A percentile compares a stretch with the other conserved stretches of the same genome.
Conservation (phyloP, 2,329 filamentous ascomycete genomes). For the Metarhizium anisopliae region DNA sequence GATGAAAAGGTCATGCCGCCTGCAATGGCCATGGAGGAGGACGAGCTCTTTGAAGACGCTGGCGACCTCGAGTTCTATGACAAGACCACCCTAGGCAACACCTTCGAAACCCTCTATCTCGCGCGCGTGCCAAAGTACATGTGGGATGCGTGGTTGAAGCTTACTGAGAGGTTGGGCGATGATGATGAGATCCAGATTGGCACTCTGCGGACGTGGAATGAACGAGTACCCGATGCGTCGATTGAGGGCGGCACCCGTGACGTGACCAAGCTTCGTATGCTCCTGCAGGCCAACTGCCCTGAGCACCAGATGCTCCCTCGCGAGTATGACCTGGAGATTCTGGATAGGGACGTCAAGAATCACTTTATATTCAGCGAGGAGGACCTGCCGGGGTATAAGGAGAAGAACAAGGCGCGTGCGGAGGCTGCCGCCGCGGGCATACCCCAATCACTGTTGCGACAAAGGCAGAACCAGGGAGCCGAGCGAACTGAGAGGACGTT, state of each 20-base stretch:
- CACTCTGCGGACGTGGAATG: constrained; percentile 55
- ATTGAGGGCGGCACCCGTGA: constrained; percentile 28
- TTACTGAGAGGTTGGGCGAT: constrained; percentile 54
- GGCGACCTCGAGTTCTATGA: constrained; percentile 50
- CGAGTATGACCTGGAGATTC: constrained; percentile 75
- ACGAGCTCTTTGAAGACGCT: constrained; percentile 57
- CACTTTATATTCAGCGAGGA: constrained; percentile 92
- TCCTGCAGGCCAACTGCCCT: constrained; percentile 54
- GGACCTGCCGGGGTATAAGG: constrained; percentile 56
- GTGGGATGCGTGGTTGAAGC: constrained; percentile 65
- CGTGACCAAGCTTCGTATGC: constrained; percentile 44
- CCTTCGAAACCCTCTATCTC: constrained; percentile 51
- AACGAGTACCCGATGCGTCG: constrained; percentile 43
- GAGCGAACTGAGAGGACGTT: constrained; percentile 32
- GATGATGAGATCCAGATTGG: constrained; percentile 77
- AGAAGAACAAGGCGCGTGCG: constrained; percentile 42
- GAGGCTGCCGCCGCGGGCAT: constrained; percentile 50
- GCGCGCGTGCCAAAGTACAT: constrained; percentile 71
- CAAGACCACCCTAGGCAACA: constrained; percentile 26
- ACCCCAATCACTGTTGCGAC: constrained; percentile 44
- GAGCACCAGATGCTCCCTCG: constrained; percentile 72
- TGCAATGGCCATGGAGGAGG: constrained; percentile 43
- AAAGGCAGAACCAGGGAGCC: constrained; percentile 18
- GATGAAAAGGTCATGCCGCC: constrained; percentile 25
- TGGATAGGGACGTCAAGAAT: constrained; percentile 58